Percentiles rank a stretch among this genome's conserved stretches.
phyloP scores from a whole-genome alignment of 1,284 basidiomycete genomes.

The Meira nashicola region DNA sequence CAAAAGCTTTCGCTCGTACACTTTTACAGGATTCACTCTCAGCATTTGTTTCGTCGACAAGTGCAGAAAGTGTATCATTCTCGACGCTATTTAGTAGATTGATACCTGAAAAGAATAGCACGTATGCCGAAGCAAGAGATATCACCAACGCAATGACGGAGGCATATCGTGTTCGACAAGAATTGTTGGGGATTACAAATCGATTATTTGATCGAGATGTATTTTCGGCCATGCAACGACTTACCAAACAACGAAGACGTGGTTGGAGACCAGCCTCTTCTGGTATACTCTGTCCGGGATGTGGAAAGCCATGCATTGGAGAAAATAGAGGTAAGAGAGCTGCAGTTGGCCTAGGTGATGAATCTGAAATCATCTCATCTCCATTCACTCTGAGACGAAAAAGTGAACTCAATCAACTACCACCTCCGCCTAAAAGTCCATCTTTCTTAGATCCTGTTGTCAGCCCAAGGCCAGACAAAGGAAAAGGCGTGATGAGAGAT shows the following conservation, averaged over 20 bases:
- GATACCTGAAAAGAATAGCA: constrained; percentile 59
- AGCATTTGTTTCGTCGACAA: constrained; percentile 74
- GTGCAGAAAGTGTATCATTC: constrained; percentile 78
- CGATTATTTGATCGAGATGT: constrained; percentile 77
- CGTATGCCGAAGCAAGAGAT: constrained; percentile 81
- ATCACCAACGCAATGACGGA: constrained; percentile 91
- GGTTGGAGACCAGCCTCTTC: constrained; percentile 51
- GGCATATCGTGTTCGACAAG: constrained; percentile 83
- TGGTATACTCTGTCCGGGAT: not conserved
- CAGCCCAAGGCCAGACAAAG: constrained; percentile 12
- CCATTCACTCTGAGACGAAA: not conserved
- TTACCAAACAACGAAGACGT: constrained; percentile 45
- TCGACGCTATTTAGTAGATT: constrained; percentile 85
- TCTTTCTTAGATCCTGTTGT: constrained; percentile 9
- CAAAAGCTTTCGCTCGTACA: not conserved
- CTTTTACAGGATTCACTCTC: constrained; percentile 76
- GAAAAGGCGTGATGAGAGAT: constrained; percentile 12
- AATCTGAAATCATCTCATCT: not conserved
- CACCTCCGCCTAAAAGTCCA: not conserved
- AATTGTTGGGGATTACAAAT: constrained; percentile 82
- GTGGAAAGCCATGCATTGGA: not conserved
- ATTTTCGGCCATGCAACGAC: constrained; percentile 65
- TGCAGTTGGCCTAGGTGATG: not conserved
- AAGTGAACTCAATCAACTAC: not conserved
- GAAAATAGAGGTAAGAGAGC: not conserved